phyloP scores from a whole-genome alignment of 768 basidiomycete genomes.

The Bullera alba region DNA sequence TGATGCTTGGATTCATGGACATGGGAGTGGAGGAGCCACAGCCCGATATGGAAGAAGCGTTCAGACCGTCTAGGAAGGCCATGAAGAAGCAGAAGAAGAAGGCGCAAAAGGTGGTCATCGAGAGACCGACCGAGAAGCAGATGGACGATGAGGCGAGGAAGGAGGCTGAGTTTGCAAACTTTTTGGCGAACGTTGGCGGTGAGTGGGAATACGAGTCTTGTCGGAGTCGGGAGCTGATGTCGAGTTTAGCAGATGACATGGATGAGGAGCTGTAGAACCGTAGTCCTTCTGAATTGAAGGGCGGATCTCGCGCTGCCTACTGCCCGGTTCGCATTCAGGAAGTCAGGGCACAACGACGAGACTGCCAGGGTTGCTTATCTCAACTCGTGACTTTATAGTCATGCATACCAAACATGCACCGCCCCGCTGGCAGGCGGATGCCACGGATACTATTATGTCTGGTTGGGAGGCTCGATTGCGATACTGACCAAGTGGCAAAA shows the following conservation, averaged over 20 bases:
- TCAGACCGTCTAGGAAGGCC: not conserved
- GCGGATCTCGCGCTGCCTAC: no score
- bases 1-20: constrained; percentile 33
- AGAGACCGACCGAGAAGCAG: constrained; percentile 48
- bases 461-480: no score
- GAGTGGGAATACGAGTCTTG: not conserved
- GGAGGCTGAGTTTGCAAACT: constrained; percentile 39
- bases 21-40: constrained; percentile 49
- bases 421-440: no score
- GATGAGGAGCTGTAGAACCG: constrained; percentile 15
- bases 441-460: no score
- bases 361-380: no score
- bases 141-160: constrained; percentile 42
- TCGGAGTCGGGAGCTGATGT: not conserved
- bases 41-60: constrained; percentile 40
- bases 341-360: no score
- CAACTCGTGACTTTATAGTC: no score
- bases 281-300: no score
- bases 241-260: constrained; percentile 1
- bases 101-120: not conserved
- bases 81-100: constrained; percentile 47
- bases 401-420: no score
- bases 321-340: no score
- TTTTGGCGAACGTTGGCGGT: constrained; percentile 39
- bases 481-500: no score